Conservation (phyloP, 176 grass and related monocot genomes). For the Eleusine indica region DNA sequence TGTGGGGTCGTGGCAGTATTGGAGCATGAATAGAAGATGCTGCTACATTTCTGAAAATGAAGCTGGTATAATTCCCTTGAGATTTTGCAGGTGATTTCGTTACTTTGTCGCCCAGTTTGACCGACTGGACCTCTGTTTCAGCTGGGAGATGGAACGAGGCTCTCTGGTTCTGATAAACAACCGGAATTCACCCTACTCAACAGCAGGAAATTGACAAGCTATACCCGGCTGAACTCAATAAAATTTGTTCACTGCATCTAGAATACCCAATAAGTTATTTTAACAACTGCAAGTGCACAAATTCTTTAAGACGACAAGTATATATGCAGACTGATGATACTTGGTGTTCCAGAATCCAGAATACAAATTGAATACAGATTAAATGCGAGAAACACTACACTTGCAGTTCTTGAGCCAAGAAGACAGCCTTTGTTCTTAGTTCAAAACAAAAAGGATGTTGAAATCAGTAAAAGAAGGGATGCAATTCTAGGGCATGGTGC, state of each 20-base stretch:
- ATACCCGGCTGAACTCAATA: neutral
- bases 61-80: neutral
- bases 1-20: no score
- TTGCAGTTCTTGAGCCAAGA: neutral
- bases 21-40: no score
- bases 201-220: neutral
- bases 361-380: neutral
- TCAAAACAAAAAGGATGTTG: neutral
- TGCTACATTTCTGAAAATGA: no score
- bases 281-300: neutral
- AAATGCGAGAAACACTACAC: neutral
- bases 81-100: neutral
- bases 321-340: neutral
- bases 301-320: neutral
- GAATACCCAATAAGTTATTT: neutral
- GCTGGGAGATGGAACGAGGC: neutral
- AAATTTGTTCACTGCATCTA: neutral
- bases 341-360: neutral
- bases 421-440: neutral
- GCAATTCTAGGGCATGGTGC: neutral
- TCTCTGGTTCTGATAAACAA: neutral
- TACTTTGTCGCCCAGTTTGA: neutral
- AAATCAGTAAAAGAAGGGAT: neutral
- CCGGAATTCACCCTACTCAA: neutral
- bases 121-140: neutral